Percentiles rank a stretch among this genome's conserved stretches.
phyloP scores from a whole-genome alignment of 805 yeast genomes.

The Tetrapisispora namnaoensis region DNA sequence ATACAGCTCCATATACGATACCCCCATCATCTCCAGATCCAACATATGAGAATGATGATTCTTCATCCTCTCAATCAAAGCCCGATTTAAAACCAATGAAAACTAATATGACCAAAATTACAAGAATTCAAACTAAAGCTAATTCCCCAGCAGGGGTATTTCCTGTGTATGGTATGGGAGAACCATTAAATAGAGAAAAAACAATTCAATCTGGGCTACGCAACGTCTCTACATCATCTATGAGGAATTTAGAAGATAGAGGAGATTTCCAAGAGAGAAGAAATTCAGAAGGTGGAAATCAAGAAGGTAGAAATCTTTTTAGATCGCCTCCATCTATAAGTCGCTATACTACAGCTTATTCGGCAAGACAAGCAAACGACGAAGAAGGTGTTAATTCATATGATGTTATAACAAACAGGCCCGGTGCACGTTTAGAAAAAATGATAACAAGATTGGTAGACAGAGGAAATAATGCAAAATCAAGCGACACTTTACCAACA shows the following conservation, averaged over 20 bases:
- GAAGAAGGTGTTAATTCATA: constrained; percentile 5
- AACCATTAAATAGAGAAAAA: constrained; percentile 1
- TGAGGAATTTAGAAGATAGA: neutral
- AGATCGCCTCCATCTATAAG: constrained; percentile 29
- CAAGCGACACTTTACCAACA: neutral
- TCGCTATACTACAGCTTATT: neutral
- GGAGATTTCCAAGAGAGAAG: too few species aligned
- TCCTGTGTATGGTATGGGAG: constrained; percentile 5
- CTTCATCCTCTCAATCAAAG: neutral
- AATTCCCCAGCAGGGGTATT: constrained; percentile 4
- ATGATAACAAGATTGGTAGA: neutral
- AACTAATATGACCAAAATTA: neutral
- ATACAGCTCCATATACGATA: neutral
- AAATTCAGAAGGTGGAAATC: too few species aligned
- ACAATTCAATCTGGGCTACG: constrained; percentile 41
- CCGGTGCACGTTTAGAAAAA: constrained; percentile 29
- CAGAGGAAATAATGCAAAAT: too few species aligned
- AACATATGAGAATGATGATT: neutral
- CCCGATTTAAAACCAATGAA: neutral
- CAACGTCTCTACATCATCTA: neutral
- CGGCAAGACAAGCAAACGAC: neutral
- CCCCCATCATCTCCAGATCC: neutral
- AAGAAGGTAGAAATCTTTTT: neutral
- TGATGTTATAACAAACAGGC: constrained; percentile 27
- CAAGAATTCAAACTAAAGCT: neutral